Base-by-base conservation (phyloP, 1,139 yeast genomes). In the Scheffersomyces parashehatae region DNA sequence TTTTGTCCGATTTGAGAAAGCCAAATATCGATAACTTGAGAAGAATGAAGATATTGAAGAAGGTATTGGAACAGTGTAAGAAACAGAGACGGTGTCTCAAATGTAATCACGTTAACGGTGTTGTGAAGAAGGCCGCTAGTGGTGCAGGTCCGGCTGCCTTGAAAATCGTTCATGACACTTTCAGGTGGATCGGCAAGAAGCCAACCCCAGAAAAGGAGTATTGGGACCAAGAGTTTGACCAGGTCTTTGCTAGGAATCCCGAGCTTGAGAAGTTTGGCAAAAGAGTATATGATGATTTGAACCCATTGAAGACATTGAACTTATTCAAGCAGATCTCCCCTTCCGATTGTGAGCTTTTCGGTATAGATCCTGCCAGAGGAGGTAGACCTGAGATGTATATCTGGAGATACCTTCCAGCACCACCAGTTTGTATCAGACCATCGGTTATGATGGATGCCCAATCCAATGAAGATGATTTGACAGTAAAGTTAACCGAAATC, bases 371-470 rank as follows among this genome's bases (percentile, higher is more conserved):
- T 1, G 76, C 88, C 4, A 77, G 83, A 52, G 89, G 91, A 30
- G 97, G 98, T 34, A 78, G 99, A 52, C 99, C 99, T 2, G 99
- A 93, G 65, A 89, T 87, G 80, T 93, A 91, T 64, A 81, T 95
- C 37, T 95, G 99, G 99, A 79, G 96, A 58, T 95, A 91, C 62
- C 76, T 95, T 43, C 99, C 99, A 0, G 99, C 98, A 0, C 99
- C 99, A 1, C 99, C 99, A 0, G 97, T 95, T 16, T 95, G 99
- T 75, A 93, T 95, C 44, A 82, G 99, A 55, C 99, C 99, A 1
- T 91, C 98, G 5, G 98, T 95, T 30, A 76, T 82, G 75, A 89
- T 89, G 90, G 95, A 89, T 62, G 96, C 93, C 46, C 89, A 91
- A 37, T 85, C 95, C 31, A 95, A 95, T 65, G 99, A 95, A 70